Conservation (phyloP, 371 early-diverging fungal species). For the Cokeromyces recurvatus region DNA sequence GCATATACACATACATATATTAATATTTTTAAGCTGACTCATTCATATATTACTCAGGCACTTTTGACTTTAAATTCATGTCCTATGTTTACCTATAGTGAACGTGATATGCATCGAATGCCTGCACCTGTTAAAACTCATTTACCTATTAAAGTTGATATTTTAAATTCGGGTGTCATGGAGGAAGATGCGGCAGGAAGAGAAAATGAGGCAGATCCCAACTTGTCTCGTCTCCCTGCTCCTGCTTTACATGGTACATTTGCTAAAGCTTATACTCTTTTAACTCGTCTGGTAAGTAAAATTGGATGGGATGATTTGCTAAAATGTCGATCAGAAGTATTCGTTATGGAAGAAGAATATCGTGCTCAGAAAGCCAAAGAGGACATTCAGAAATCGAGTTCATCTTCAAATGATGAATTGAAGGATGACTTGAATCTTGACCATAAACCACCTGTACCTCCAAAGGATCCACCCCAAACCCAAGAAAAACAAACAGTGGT, state of each 20-base stretch:
- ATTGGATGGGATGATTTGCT: constrained; percentile 96
- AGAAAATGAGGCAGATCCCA: constrained; percentile 56
- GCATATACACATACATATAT: too few relatives aligned
- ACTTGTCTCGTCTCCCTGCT: constrained; percentile 78
- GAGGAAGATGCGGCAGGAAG: constrained; percentile 70
- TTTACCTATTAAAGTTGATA: constrained; percentile 72
- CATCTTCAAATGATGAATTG: constrained; percentile 12
- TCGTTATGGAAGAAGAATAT: constrained; percentile 98
- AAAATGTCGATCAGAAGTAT: constrained; percentile 76
- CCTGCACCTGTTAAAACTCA: constrained; percentile 82
- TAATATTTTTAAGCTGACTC: too few relatives aligned
- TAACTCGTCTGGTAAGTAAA: constrained; percentile 73
- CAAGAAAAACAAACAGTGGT: too few relatives aligned
- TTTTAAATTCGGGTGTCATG: constrained; percentile 50
- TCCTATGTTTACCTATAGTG: constrained; percentile 94
- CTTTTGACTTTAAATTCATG: constrained; percentile 92
- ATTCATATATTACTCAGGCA: too few relatives aligned
- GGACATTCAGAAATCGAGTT: constrained; percentile 44
- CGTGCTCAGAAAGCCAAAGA: constrained; percentile 67
- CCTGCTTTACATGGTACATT: constrained; percentile 90
- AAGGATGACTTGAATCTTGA: background rate
- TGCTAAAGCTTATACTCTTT: constrained; percentile 75
- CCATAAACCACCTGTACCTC: too few relatives aligned
- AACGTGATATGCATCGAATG: constrained; percentile 88
- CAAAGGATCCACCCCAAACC: constrained; percentile 2